A percentile compares a stretch with the other conserved stretches of the same genome.
phyloP scores from a whole-genome alignment of 768 basidiomycete genomes.

The Suillus subluteus region DNA sequence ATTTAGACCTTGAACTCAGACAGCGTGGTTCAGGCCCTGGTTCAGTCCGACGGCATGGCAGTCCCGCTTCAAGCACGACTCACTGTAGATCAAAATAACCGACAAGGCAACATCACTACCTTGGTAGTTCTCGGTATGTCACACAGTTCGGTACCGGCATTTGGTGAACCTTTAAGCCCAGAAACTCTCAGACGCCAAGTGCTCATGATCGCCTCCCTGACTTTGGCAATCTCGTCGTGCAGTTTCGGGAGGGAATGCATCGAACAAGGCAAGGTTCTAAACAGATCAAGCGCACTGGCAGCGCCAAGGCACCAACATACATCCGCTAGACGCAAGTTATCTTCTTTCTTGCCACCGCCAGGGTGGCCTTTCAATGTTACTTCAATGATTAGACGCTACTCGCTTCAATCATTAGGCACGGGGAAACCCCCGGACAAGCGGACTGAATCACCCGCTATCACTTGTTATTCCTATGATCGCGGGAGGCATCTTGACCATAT shows the following conservation, averaged over 20 bases:
- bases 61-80: not conserved
- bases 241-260: not conserved
- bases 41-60: conserved; percentile 7
- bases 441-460: not conserved
- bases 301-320: not conserved
- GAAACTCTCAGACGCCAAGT: not conserved
- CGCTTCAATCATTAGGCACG: conserved; percentile 1
- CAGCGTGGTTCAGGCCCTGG: not conserved
- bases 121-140: no score
- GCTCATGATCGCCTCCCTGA: not conserved
- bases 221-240: not conserved
- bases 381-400: conserved; percentile 1
- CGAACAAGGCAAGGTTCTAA: not conserved
- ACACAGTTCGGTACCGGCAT: not conserved
- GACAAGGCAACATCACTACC: not conserved
- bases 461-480: conserved; percentile 4
- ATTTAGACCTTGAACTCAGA: not conserved
- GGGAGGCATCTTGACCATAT: not conserved
- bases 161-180: conserved; percentile 1
- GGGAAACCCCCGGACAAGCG: not conserved
- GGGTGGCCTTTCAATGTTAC: not conserved
- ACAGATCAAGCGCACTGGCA: not conserved
- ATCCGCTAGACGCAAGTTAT: not conserved
- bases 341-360: not conserved
- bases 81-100: conserved; percentile 5